Percentiles rank a stretch among this genome's conserved stretches.
Evolutionary conservation across 805 yeast genomes (phyloP).

Genomic region (Wickerhamiella shivajii): DNA sequence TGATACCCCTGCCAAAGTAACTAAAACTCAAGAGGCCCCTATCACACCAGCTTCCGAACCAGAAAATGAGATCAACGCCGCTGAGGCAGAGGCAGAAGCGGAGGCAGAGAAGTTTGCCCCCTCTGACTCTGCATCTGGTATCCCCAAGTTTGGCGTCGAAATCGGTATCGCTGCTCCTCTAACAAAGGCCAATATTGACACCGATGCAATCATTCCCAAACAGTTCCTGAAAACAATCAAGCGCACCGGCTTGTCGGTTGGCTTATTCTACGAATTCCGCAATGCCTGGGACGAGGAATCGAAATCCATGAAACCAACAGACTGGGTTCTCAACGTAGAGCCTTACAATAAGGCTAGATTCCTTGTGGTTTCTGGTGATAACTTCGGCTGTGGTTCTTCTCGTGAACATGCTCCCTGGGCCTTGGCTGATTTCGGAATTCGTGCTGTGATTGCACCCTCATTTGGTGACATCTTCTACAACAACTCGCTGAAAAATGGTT

Average conservation of each 20-base stretch:
- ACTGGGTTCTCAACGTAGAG: conserved; percentile 72
- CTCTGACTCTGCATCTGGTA: conserved; percentile 34
- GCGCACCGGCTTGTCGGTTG: conserved; percentile 81
- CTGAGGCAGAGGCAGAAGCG: conserved; percentile 24
- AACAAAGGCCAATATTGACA: conserved; percentile 89
- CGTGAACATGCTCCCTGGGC: conserved; percentile 99
- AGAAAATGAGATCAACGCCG: conserved; percentile 22
- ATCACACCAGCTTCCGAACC: conserved; percentile 21
- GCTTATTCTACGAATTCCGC: conserved; percentile 85
- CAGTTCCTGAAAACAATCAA: conserved; percentile 96
- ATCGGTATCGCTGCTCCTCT: conserved; percentile 88
- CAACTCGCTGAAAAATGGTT: conserved; percentile 91
- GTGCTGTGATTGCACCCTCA: conserved; percentile 91
- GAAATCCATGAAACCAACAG: conserved; percentile 60
- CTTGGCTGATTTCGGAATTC: conserved; percentile 90
- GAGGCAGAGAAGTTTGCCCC: conserved; percentile 20
- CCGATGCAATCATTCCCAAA: conserved; percentile 97
- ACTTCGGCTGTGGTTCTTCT: conserved; percentile 98
- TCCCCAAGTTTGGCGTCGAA: conserved; percentile 60
- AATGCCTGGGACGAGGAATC: conserved; percentile 38
- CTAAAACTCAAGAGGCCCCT: conserved; percentile 22
- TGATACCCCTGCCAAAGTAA: conserved; percentile 3
- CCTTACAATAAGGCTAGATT: conserved; percentile 74
- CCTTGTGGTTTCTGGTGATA: conserved; percentile 84
- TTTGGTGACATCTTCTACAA: conserved; percentile 97